phyloP scores from a whole-genome alignment of 192 early-diverging fungal species.

The Kickxella alabastrina region DNA sequence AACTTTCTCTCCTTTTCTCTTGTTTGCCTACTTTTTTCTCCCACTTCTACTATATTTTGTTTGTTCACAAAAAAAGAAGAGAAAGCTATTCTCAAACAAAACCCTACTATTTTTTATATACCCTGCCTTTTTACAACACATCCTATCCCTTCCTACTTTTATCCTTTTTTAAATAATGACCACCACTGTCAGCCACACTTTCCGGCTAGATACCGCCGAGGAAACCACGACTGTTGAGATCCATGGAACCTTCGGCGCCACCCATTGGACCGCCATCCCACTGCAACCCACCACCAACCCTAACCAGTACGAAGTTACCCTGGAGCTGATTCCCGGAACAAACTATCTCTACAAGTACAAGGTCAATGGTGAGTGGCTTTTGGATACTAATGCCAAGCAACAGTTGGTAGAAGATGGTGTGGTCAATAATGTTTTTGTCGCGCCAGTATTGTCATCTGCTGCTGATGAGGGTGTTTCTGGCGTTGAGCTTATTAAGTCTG shows the following conservation, averaged over 20 bases:
- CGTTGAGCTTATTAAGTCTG: not conserved
- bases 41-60: not conserved
- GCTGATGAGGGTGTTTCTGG: not conserved
- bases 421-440: conserved; percentile 26
- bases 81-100: not conserved
- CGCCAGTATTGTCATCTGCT: not conserved
- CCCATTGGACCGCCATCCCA: conserved; percentile 34
- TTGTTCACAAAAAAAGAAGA: not conserved
- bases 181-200: conserved; percentile 19
- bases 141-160: no score
- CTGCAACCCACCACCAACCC: conserved; percentile 14
- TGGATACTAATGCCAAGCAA: conserved; percentile 28
- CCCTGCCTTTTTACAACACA: not conserved
- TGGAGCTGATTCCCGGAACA: conserved; percentile 6
- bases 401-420: conserved; percentile 28
- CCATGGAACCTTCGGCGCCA: conserved; percentile 36
- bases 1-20: not conserved
- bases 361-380: conserved; percentile 41
- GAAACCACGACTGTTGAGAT: conserved; percentile 29
- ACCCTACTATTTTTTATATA: not conserved
- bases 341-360: conserved; percentile 40
- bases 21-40: not conserved
- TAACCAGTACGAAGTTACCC: conserved; percentile 17
- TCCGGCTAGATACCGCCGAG: conserved; percentile 13
- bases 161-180: not conserved